These are phyloP conservation scores for Eragrostis tef DNA, from an alignment of 202 grass and related monocot species.

Conservation along the genomic window DNA sequence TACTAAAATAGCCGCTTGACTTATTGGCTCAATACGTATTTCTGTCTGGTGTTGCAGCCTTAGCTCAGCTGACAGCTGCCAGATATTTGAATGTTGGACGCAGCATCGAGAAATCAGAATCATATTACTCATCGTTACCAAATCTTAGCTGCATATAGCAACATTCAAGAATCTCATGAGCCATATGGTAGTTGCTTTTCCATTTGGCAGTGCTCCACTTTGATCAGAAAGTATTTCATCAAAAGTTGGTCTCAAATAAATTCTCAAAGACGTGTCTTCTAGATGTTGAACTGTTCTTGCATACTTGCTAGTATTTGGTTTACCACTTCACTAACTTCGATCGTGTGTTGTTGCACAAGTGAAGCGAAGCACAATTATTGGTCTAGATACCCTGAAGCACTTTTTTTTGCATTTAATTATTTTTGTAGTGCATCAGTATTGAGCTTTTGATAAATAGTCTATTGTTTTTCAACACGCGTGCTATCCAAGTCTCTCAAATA, in stretches of 20 bases:
- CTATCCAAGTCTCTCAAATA: not conserved
- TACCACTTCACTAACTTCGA: not conserved
- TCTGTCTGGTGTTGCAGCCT: not conserved
- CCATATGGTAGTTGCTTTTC: not conserved
- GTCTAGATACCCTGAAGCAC: not conserved
- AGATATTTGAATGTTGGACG: not conserved
- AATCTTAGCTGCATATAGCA: not conserved
- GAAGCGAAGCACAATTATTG: not conserved
- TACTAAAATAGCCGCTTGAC: too few relatives aligned
- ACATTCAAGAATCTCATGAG: not conserved
- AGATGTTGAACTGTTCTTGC: not conserved
- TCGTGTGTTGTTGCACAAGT: not conserved
- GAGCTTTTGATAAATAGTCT: not conserved
- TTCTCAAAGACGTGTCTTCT: not conserved
- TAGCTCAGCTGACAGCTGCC: not conserved
- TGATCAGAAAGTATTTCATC: not conserved
- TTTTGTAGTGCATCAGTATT: not conserved
- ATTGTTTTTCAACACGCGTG: not conserved
- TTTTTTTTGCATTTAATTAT: not conserved
- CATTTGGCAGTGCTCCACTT: conserved; percentile 2
- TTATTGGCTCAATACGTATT: too few relatives aligned
- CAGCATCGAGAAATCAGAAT: not conserved
- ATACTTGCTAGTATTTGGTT: not conserved
- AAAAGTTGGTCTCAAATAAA: not conserved
- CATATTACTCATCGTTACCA: not conserved